phyloP scores from a whole-genome alignment of 306 rosid genomes.

The Casuarina cunninghamiana region DNA sequence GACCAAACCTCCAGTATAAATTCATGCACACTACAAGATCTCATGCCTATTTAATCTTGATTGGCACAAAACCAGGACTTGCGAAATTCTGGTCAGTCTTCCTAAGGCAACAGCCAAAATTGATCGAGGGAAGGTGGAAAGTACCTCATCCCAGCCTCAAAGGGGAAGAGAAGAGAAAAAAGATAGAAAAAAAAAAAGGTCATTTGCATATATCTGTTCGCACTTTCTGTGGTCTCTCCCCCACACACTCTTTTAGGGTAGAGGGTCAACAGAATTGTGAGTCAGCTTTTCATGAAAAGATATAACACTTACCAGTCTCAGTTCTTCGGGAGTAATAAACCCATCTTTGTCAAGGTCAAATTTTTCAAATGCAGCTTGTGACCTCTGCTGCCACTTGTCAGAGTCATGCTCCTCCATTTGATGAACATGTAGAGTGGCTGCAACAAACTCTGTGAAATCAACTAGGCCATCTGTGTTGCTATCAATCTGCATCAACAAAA shows the following conservation, averaged over 20 bases:
- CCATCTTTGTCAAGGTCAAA: conserved; percentile 94
- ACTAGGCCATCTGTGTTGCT: conserved; percentile 97
- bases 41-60: background rate
- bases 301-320: conserved; percentile 74
- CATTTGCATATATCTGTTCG: too few species aligned
- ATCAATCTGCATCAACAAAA: conserved; percentile 66
- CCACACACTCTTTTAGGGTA: background rate
- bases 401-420: conserved; percentile 98
- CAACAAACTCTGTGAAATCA: conserved; percentile 92
- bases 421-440: conserved; percentile 92
- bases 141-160: background rate
- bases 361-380: conserved; percentile 91
- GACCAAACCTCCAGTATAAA: background rate
- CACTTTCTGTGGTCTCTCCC: background rate
- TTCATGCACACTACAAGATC: background rate
- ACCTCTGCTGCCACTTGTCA: conserved; percentile 78
- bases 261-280: background rate
- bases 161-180: too few species aligned
- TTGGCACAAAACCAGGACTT: background rate
- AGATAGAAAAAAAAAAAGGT: too few species aligned
- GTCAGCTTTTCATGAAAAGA: conserved; percentile 4
- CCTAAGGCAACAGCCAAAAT: background rate
- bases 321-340: conserved; percentile 90
- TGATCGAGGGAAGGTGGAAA: background rate
- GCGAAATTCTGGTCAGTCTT: background rate